Percentiles rank a stretch among this genome's conserved stretches.
These are phyloP conservation scores for Ganoderma meredithae DNA, from an alignment of 1,284 basidiomycete species.

Conservation along the genomic window DNA sequence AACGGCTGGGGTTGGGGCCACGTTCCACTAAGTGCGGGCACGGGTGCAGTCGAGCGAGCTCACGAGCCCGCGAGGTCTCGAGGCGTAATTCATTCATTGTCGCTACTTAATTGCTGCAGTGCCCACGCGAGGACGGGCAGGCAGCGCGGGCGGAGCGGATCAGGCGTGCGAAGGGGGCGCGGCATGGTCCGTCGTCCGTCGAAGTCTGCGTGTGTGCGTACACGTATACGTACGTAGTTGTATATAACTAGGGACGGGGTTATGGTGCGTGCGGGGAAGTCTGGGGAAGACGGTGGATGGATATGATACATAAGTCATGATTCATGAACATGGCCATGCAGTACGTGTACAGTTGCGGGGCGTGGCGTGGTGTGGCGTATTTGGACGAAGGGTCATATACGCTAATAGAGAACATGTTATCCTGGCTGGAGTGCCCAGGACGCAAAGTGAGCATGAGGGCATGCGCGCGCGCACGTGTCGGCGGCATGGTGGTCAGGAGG, in stretches of 20 bases:
- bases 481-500: background rate
- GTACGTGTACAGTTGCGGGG: background rate
- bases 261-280: constrained; percentile 2
- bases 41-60: too few species aligned
- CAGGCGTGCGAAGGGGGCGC: background rate
- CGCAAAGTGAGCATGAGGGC: background rate
- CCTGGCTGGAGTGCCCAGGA: background rate
- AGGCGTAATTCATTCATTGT: background rate
- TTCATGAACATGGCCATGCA: background rate
- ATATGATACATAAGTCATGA: background rate
- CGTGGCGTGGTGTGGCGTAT: too few species aligned
- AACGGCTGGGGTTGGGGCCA: background rate
- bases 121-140: background rate
- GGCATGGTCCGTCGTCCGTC: background rate
- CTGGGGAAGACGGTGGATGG: background rate
- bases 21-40: background rate
- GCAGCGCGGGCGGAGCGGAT: background rate
- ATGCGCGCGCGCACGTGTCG: background rate
- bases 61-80: too few species aligned
- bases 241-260: background rate
- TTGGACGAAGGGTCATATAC: too few species aligned
- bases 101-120: background rate
- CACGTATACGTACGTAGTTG: too few species aligned
- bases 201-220: background rate
- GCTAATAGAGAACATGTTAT: background rate